Conservation (phyloP, 306 rosid species). For the Sicyos baderoa region DNA sequence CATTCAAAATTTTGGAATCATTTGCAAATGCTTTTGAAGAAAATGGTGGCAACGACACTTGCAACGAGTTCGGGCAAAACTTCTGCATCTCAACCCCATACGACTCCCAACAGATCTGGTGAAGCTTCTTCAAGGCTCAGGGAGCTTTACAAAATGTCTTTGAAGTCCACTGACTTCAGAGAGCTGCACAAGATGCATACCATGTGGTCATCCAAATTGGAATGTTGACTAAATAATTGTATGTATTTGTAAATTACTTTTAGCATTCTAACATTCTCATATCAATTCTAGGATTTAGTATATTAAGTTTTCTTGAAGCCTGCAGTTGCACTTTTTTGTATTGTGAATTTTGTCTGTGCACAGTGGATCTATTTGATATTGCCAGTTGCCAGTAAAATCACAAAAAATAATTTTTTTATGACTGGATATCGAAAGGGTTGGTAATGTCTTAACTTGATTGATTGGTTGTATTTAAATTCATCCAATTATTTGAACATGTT, state of each 20-base stretch:
- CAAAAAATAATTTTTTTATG: no score
- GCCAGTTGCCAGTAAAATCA: no score
- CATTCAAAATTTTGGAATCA: constrained; percentile 75
- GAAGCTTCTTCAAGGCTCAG: constrained; percentile 64
- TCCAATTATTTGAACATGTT: no score
- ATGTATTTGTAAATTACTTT: not conserved
- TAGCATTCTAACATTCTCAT: not conserved
- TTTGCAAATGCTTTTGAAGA: constrained; percentile 77
- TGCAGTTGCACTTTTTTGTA: not conserved
- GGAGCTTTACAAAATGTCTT: constrained; percentile 75
- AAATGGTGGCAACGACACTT: constrained; percentile 52
- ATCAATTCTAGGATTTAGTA: not conserved
- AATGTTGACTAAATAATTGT: not conserved
- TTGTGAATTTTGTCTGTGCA: not conserved
- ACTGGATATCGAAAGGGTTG: no score
- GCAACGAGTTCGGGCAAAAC: constrained; percentile 40
- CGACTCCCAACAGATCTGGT: constrained; percentile 36
- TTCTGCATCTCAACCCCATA: constrained; percentile 34
- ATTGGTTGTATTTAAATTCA: no score
- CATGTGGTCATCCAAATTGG: constrained; percentile 51
- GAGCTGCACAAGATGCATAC: constrained; percentile 54
- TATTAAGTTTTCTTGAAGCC: not conserved
- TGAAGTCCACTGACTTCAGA: constrained; percentile 43
- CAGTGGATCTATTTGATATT: no score
- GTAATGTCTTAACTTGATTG: no score